Base-by-base conservation (phyloP, 1,139 yeast genomes). In the Casaregolazyma lundiana region DNA sequence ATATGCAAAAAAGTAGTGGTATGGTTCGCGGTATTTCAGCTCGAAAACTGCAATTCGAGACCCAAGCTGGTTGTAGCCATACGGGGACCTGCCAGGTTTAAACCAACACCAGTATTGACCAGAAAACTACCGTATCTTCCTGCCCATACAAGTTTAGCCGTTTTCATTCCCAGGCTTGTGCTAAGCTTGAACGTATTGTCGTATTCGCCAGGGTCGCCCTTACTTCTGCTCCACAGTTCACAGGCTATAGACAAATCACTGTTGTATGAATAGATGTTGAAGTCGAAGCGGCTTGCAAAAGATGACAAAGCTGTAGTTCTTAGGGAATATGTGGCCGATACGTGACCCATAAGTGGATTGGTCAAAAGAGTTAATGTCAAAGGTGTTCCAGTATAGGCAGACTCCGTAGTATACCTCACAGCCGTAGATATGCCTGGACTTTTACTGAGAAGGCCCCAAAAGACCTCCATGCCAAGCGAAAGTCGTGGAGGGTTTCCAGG, bases 321-420 rank as follows among this genome's bases (percentile, higher is more conserved):
- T 29, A 92, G 88, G 0, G 96, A 80, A 62, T 92, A 92, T 0
- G 96, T 84, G 1, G 96, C 83, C 1, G 95, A 84, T 4, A 94
- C 66, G 55, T 90, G 95, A 2, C 98, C 99, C 63, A 92, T 73
- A 9, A 92, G 71, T 1, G 99, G 99, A 63, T 92, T 92, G 49
- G 86, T 76, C 1, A 96, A 84, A 30, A 92, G 61, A 0, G 97
- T 86, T 77, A 92, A 78, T 0, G 96, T 86, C 52, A 90, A 66
- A 0, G 99, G 98, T 51, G 87, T 84, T 2, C 94, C 95, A 0
- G 95, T 84, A 44, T 84, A 79, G 0, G 95, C 81, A 0, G 96
- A 84, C 51, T 88, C 81, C 0, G 97, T 87, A 1, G 94, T 78
- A 62, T 92, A 92, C 45, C 97, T 70, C 48, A 88, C 65, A 0